A percentile compares a stretch with the other conserved stretches of the same genome.
These are phyloP conservation scores for Madurella fahalii DNA, from an alignment of 2,329 filamentous ascomycete species.

Conservation along the genomic window DNA sequence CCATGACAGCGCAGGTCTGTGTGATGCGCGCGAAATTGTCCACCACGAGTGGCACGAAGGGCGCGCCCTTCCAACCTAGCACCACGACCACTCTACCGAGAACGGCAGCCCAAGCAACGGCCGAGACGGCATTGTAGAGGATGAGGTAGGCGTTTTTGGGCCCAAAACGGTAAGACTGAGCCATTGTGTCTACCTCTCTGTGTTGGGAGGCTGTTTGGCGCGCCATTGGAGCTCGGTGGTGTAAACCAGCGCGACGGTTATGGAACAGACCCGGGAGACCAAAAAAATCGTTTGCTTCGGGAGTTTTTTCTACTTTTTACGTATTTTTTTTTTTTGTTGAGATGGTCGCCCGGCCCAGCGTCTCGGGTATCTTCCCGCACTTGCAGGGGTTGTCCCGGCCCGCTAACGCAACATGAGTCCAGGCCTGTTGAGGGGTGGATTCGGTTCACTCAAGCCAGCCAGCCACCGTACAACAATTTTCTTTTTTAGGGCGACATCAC, in stretches of 20 bases:
- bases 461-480: too few species aligned
- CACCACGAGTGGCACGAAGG: conserved; percentile 56
- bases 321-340: too few species aligned
- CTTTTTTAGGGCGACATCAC: too few species aligned
- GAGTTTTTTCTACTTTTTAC: too few species aligned
- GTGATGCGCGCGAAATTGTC: conserved; percentile 71
- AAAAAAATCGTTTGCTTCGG: conserved; percentile 4
- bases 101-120: conserved; percentile 73
- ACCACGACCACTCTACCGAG: conserved; percentile 61
- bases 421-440: too few species aligned
- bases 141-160: conserved; percentile 67
- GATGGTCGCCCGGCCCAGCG: too few species aligned
- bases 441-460: too few species aligned
- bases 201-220: background rate
- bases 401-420: too few species aligned
- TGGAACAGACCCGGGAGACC: background rate
- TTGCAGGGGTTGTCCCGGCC: too few species aligned
- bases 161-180: conserved; percentile 14
- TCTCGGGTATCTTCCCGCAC: too few species aligned
- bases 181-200: conserved; percentile 7
- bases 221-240: conserved; percentile 5
- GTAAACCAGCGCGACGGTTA: background rate
- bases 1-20: conserved; percentile 78
- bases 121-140: conserved; percentile 77
- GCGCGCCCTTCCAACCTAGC: conserved; percentile 51